phyloP scores from a whole-genome alignment of 2,329 filamentous ascomycete genomes.

The Aspergillus quadrilineatus region DNA sequence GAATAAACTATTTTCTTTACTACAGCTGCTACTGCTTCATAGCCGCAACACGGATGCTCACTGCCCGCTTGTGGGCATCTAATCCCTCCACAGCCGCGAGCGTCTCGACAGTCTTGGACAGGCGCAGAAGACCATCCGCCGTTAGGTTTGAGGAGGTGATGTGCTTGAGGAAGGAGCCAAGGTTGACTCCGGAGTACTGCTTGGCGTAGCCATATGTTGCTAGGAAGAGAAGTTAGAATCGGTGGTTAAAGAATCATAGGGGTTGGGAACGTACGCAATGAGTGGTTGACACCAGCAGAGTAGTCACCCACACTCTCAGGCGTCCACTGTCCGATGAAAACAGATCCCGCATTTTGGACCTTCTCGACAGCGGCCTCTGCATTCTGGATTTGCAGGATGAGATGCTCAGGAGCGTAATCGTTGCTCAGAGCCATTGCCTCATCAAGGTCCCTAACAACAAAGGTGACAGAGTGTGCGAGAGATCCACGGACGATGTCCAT shows the following conservation, averaged over 20 bases:
- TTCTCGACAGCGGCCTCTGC: slow-evolving; percentile 71
- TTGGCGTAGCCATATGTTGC: slow-evolving; percentile 97
- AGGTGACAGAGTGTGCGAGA: slow-evolving; percentile 87
- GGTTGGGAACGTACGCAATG: slow-evolving; percentile 70
- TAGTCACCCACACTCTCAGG: slow-evolving; percentile 98
- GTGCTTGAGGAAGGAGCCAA: slow-evolving; percentile 95
- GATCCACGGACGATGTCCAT: slow-evolving; percentile 90
- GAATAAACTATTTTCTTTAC: neutral
- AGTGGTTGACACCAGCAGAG: slow-evolving; percentile 96
- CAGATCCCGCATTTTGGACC: slow-evolving; percentile 91
- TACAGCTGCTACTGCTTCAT: slow-evolving; percentile 30
- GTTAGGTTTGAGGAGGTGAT: slow-evolving; percentile 94
- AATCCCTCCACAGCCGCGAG: slow-evolving; percentile 91
- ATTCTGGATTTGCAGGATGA: slow-evolving; percentile 85
- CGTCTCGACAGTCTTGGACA: slow-evolving; percentile 89
- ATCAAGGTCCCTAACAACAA: slow-evolving; percentile 68
- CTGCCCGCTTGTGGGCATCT: slow-evolving; percentile 81
- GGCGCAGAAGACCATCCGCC: slow-evolving; percentile 76
- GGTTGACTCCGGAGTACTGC: slow-evolving; percentile 96
- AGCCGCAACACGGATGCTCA: slow-evolving; percentile 61
- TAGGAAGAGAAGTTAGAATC: slow-evolving; percentile 41
- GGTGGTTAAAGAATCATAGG: slow-evolving; percentile 4
- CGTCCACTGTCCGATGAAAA: slow-evolving; percentile 95
- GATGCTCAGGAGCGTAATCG: slow-evolving; percentile 90
- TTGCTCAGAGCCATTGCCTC: slow-evolving; percentile 84